phyloP scores from a whole-genome alignment of 208 protist genomes.

The Wallacemonas collosoma region DNA sequence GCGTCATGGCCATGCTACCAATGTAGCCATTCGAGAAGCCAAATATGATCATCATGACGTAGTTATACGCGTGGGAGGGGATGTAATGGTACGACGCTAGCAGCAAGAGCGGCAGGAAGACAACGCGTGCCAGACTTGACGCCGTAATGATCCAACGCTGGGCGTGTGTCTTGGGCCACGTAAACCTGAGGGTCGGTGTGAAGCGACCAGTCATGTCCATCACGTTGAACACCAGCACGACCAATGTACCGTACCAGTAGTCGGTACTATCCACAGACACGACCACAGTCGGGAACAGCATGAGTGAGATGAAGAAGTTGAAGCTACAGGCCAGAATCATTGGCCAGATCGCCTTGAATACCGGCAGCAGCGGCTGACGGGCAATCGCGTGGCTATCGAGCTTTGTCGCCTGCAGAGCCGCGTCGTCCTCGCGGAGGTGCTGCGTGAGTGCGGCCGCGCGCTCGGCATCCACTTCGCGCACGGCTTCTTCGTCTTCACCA shows the following conservation, averaged over 20 bases:
- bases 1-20: slow-evolving; percentile 44
- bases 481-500: slow-evolving; percentile 1
- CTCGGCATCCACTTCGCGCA: neutral
- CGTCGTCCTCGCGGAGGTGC: neutral
- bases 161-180: slow-evolving; percentile 35
- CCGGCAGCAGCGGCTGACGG: slow-evolving; percentile 16
- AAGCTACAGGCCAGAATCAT: slow-evolving; percentile 49
- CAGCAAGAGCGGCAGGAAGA: slow-evolving; percentile 65
- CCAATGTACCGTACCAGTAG: slow-evolving; percentile 61
- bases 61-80: slow-evolving; percentile 38
- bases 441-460: neutral
- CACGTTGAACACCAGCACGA: slow-evolving; percentile 66
- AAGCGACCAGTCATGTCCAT: slow-evolving; percentile 53
- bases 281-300: slow-evolving; percentile 58
- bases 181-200: slow-evolving; percentile 38
- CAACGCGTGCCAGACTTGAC: slow-evolving; percentile 36
- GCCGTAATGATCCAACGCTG: slow-evolving; percentile 44
- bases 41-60: slow-evolving; percentile 59
- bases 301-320: slow-evolving; percentile 59
- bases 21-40: slow-evolving; percentile 65
- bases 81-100: slow-evolving; percentile 62
- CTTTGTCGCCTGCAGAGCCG: neutral
- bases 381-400: slow-evolving; percentile 25
- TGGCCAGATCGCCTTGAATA: slow-evolving; percentile 29
- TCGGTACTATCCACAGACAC: slow-evolving; percentile 40